Percentiles rank a stretch among this genome's conserved stretches.
phyloP scores from a whole-genome alignment of 495 filamentous ascomycete species.

The Schizothecium vesticola region DNA sequence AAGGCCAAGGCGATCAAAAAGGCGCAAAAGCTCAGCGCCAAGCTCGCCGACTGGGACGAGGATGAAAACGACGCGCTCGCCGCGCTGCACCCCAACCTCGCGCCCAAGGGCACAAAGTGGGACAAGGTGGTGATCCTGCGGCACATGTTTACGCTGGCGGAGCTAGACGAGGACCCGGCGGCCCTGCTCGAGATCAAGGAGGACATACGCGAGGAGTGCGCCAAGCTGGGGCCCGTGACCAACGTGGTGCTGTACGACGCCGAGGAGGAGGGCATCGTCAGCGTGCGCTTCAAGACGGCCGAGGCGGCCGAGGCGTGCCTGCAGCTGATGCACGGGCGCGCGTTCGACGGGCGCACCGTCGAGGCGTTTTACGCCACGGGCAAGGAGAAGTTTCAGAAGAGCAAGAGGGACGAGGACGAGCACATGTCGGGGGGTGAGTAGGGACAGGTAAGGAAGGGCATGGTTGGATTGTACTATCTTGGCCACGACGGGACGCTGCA shows the following conservation, averaged over 20 bases:
- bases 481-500: neutral
- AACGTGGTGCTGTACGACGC: conserved; percentile 87
- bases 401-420: conserved; percentile 39
- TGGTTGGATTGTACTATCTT: neutral
- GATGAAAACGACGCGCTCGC: conserved; percentile 52
- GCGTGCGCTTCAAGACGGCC: conserved; percentile 65
- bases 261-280: conserved; percentile 82
- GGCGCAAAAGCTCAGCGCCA: conserved; percentile 81
- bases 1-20: conserved; percentile 85
- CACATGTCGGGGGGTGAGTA: conserved; percentile 20
- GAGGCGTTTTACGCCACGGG: conserved; percentile 73
- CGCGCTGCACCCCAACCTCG: neutral
- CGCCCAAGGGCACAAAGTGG: conserved; percentile 41
- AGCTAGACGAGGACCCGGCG: conserved; percentile 78
- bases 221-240: conserved; percentile 80
- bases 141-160: conserved; percentile 88
- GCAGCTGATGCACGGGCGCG: conserved; percentile 71
- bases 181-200: conserved; percentile 87
- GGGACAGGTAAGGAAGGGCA: neutral
- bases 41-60: conserved; percentile 85
- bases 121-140: conserved; percentile 84
- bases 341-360: conserved; percentile 68
- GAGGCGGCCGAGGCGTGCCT: conserved; percentile 72
- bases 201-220: conserved; percentile 86
- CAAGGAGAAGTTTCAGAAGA: conserved; percentile 71